phyloP scores from a whole-genome alignment of 768 basidiomycete genomes.

The Ramaria sp. region DNA sequence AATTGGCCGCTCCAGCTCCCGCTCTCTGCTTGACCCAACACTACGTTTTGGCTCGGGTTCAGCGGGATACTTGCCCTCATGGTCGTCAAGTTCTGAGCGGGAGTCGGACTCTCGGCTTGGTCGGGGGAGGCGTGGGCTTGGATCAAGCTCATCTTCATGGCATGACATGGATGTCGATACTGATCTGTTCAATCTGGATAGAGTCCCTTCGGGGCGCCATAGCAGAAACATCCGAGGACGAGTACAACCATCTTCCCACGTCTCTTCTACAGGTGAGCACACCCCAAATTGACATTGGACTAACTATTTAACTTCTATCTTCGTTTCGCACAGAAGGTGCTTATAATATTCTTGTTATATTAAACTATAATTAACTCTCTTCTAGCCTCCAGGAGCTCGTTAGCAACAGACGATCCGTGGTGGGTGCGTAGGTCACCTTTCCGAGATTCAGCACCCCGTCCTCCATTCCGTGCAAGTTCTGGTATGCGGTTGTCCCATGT shows the following conservation, averaged over 20 bases:
- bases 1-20: background rate
- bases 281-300: background rate
- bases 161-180: background rate
- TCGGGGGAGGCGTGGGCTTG: background rate
- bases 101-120: background rate
- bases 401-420: no score
- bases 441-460: no score
- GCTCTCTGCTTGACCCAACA: constrained; percentile 7
- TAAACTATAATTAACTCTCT: no score
- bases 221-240: background rate
- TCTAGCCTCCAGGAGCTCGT: no score
- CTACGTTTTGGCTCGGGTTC: constrained; percentile 1
- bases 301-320: background rate
- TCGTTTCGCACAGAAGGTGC: no score
- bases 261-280: background rate
- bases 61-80: background rate
- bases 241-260: background rate
- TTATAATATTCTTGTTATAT: no score
- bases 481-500: no score
- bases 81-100: background rate
- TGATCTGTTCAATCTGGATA: background rate
- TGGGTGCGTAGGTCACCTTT: no score
- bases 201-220: background rate
- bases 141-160: background rate
- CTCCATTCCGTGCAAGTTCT: no score